Conservation (phyloP, 108 stramenopile species). For the Nannochloropsis granulata region DNA sequence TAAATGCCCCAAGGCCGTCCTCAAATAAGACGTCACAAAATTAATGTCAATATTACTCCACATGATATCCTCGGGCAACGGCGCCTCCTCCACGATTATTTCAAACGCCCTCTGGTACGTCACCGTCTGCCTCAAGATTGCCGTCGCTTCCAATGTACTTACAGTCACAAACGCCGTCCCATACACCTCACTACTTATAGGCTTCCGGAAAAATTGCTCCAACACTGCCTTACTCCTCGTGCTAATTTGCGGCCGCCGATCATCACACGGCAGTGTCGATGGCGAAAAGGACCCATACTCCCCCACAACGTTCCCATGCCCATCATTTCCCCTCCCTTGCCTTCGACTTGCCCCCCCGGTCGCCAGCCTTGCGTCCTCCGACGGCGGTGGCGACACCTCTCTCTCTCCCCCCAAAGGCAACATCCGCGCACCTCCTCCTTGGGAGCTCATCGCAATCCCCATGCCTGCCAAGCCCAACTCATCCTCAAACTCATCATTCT, state of each 20-base stretch:
- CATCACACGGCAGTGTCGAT: not conserved
- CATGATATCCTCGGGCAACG: not conserved
- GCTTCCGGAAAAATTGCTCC: not conserved
- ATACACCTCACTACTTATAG: not conserved
- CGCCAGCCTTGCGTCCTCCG: not conserved
- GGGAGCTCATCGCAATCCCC: not conserved
- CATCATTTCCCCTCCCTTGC: not conserved
- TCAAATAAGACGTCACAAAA: not conserved
- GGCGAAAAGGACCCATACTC: not conserved
- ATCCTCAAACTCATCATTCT: not conserved
- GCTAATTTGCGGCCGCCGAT: not conserved
- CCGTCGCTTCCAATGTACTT: conserved; percentile 1
- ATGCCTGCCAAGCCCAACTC: not conserved
- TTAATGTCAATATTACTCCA: conserved; percentile 5
- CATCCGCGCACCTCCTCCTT: not conserved
- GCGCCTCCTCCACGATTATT: not conserved
- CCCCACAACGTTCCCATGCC: not conserved
- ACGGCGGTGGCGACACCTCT: not conserved
- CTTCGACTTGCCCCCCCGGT: not conserved
- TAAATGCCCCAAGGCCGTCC: not conserved
- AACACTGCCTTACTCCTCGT: not conserved
- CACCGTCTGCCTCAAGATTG: not conserved
- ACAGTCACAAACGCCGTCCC: conserved; percentile 12
- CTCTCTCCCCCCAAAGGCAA: not conserved
- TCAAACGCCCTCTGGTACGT: not conserved